A percentile compares a stretch with the other conserved stretches of the same genome.
phyloP scores from a whole-genome alignment of 768 basidiomycete species.

The Russula earlei region DNA sequence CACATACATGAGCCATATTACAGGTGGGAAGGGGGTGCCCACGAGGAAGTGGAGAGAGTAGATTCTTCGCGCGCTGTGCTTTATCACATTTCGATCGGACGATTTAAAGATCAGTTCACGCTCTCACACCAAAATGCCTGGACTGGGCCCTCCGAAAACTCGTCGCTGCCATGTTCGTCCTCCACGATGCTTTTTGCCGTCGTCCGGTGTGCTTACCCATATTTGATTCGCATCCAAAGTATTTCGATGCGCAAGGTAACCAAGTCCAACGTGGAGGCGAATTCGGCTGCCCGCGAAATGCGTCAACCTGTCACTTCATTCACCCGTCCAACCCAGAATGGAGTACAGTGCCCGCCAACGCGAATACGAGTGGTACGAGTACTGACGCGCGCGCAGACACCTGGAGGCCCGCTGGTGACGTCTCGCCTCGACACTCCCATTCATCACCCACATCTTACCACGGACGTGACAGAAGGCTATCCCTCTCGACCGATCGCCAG shows the following conservation, averaged over 20 bases:
- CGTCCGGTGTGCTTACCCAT: not conserved
- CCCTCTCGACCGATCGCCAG: not conserved
- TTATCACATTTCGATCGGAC: too few relatives aligned
- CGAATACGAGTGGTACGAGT: not conserved
- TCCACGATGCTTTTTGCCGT: not conserved
- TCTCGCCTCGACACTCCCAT: not conserved
- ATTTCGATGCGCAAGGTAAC: not conserved
- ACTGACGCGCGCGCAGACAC: not conserved
- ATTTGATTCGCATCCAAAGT: not conserved
- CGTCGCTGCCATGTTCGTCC: slow-evolving; percentile 13
- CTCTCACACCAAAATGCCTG: not conserved
- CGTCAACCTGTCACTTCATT: slow-evolving; percentile 8
- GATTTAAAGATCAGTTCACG: too few relatives aligned
- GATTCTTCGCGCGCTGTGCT: too few relatives aligned
- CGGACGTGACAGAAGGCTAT: not conserved
- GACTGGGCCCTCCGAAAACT: not conserved
- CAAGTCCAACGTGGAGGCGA: not conserved
- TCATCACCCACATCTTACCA: not conserved
- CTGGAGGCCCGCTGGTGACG: not conserved
- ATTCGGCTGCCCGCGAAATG: slow-evolving; percentile 11
- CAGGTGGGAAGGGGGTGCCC: too few relatives aligned
- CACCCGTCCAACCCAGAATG: slow-evolving; percentile 19
- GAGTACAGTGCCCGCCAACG: not conserved
- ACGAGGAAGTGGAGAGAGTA: too few relatives aligned
- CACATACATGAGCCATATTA: too few relatives aligned